These are phyloP conservation scores for Fagus crenata DNA, from an alignment of 306 rosid genomes.

Conservation along the genomic window DNA sequence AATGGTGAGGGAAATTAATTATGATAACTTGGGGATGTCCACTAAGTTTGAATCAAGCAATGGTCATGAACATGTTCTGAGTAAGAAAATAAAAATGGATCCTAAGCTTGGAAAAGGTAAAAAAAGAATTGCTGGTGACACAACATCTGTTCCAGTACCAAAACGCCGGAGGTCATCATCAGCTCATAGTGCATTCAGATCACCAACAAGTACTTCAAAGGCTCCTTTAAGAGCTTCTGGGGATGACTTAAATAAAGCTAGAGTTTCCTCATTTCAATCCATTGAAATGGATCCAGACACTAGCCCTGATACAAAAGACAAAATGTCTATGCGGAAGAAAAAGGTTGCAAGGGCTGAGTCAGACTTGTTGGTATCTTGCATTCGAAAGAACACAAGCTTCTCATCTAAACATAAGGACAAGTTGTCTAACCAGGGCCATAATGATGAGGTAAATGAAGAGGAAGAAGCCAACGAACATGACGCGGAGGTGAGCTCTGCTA, in stretches of 20 bases:
- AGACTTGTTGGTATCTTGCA: slow-evolving; percentile 53
- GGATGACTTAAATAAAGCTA: slow-evolving; percentile 37
- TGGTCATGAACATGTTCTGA: slow-evolving; percentile 60
- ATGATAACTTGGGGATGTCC: slow-evolving; percentile 58
- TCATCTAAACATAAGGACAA: slow-evolving; percentile 54
- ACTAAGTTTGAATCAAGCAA: slow-evolving; percentile 67
- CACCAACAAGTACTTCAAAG: slow-evolving; percentile 46
- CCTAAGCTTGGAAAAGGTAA: slow-evolving; percentile 33
- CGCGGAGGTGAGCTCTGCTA: slow-evolving; percentile 42
- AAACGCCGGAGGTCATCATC: slow-evolving; percentile 62
- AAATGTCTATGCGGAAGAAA: slow-evolving; percentile 45
- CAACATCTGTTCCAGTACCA: slow-evolving; percentile 49
- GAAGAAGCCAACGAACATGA: slow-evolving; percentile 50
- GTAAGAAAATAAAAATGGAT: slow-evolving; percentile 43
- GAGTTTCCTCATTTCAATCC: slow-evolving; percentile 25
- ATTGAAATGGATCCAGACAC: slow-evolving; percentile 35
- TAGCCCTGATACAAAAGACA: slow-evolving; percentile 39
- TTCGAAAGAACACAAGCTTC: slow-evolving; percentile 31
- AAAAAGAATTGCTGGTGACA: slow-evolving; percentile 61
- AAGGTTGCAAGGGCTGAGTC: slow-evolving; percentile 40
- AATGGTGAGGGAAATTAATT: slow-evolving; percentile 71
- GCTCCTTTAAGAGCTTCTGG: slow-evolving; percentile 41
- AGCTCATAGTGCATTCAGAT: slow-evolving; percentile 44
- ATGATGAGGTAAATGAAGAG: slow-evolving; percentile 47
- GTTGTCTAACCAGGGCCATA: slow-evolving; percentile 37